Evolutionary conservation across 805 yeast genomes (phyloP).

Genomic region (Metschnikowia picachoensis): DNA sequence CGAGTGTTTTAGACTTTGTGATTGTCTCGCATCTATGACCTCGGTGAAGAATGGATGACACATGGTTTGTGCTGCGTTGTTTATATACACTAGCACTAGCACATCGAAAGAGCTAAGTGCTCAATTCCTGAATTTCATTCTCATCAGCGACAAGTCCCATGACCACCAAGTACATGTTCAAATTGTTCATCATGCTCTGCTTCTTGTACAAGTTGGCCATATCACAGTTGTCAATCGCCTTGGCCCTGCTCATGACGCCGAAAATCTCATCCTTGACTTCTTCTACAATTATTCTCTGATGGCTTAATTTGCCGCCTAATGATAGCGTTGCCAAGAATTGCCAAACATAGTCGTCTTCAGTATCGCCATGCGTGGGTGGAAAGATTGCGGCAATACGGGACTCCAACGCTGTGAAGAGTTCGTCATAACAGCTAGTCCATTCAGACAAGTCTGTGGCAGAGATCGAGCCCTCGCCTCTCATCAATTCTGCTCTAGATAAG

Average conservation of each 20-base stretch:
- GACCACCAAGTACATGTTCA: constrained; percentile 89
- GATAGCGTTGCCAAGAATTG: constrained; percentile 94
- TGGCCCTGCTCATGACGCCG: constrained; percentile 78
- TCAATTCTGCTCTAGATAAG: constrained; percentile 86
- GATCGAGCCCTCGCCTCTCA: constrained; percentile 72
- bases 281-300: constrained; percentile 90
- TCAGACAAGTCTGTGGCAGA: constrained; percentile 54
- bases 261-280: constrained; percentile 92
- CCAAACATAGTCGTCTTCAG: constrained; percentile 81
- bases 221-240: constrained; percentile 52
- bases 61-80: too few species aligned
- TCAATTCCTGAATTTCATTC: constrained; percentile 77
- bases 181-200: constrained; percentile 64
- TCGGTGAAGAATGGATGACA: too few species aligned
- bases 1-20: too few species aligned
- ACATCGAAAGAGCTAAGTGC: constrained; percentile 9
- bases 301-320: constrained; percentile 82
- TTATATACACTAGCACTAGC: too few species aligned
- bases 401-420: constrained; percentile 72
- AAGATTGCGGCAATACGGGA: constrained; percentile 73
- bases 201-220: constrained; percentile 42
- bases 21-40: too few species aligned
- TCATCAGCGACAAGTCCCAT: constrained; percentile 95
- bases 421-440: constrained; percentile 82
- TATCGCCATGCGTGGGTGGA: constrained; percentile 59